phyloP scores from a whole-genome alignment of 2,329 filamentous ascomycete species.

The Ophiostoma populinum region DNA sequence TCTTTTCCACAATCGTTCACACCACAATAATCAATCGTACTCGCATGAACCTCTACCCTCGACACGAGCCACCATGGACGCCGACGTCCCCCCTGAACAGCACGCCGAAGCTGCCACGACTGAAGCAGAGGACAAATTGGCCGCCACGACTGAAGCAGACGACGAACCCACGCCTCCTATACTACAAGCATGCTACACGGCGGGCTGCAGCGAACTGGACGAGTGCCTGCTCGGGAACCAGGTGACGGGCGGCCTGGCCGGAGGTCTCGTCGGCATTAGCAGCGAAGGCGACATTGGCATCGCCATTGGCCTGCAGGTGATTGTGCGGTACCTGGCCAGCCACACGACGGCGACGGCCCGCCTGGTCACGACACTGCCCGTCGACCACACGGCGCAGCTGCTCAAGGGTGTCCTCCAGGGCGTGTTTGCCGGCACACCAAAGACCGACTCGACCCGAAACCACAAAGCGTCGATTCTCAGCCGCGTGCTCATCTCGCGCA shows the following conservation, averaged over 20 bases:
- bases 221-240: conserved; percentile 28
- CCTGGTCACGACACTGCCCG: conserved; percentile 32
- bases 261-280: conserved; percentile 27
- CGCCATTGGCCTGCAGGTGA: conserved; percentile 22
- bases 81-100: too few species aligned
- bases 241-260: conserved; percentile 24
- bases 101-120: too few species aligned
- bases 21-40: too few species aligned
- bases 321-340: conserved; percentile 23
- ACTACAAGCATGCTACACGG: conserved; percentile 16
- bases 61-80: too few species aligned
- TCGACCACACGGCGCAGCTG: conserved; percentile 21
- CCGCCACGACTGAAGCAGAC: not conserved
- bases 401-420: conserved; percentile 24
- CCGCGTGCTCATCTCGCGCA: conserved; percentile 33
- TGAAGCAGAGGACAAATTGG: too few species aligned
- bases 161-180: not conserved
- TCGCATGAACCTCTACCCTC: too few species aligned
- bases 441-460: conserved; percentile 3
- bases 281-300: conserved; percentile 30
- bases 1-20: too few species aligned
- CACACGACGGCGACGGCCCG: conserved; percentile 16
- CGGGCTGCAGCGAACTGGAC: conserved; percentile 33
- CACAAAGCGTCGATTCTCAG: conserved; percentile 20
- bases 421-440: conserved; percentile 9